Base-by-base conservation (phyloP, 495 filamentous ascomycete species). In the Parachaetomium inaequale region DNA sequence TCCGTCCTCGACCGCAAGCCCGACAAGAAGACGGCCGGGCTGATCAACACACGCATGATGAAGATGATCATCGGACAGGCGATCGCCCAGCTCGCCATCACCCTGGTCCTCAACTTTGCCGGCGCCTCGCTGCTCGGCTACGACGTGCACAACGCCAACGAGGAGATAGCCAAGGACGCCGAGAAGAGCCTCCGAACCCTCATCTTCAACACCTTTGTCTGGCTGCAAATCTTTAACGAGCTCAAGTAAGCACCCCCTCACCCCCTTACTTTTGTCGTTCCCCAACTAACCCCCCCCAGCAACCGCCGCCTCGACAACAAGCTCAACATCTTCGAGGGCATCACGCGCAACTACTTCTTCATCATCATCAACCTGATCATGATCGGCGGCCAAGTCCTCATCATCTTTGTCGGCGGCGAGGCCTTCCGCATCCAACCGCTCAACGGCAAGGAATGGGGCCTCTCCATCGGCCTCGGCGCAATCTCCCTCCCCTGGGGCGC, bases 181-280 rank as follows among this genome's bases (percentile, higher is more conserved):
- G 47, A 75, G 17, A 75, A 68, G 6, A 75, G 85, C 58, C 77
- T 92, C 47, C 74, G 79, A 23, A 91, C 89, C 3, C 81, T 95
- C 25, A 85, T 96, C 15, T 96, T 96, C 84, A 96, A 96, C 77
- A 90, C 90, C 3, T 96, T 96, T 59, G 91, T 96, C 26, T 96
- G 91, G 91, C 92, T 96, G 85, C 91, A 96, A 63, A 93, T 96
- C 62, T 96, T 95, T 79, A 96, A 96, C 73, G 87, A 92, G 69
- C 88, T 91, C 79, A 96, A 94, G 81, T 84, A 76, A 79, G 82
- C 77, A 59, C 23, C 14, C 5, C 51, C 11, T 61, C 50, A 64
- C 31, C 5, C 28, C 32, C 11, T 49, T 45, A 28, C 23, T 53
- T 17, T 7, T 19, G 3, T 8, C 7, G 2, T 42, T 3, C 5